A percentile compares a stretch with the other conserved stretches of the same genome.
Conservation (phyloP, 106 monocot genomes). For the Vanilla planifolia region DNA sequence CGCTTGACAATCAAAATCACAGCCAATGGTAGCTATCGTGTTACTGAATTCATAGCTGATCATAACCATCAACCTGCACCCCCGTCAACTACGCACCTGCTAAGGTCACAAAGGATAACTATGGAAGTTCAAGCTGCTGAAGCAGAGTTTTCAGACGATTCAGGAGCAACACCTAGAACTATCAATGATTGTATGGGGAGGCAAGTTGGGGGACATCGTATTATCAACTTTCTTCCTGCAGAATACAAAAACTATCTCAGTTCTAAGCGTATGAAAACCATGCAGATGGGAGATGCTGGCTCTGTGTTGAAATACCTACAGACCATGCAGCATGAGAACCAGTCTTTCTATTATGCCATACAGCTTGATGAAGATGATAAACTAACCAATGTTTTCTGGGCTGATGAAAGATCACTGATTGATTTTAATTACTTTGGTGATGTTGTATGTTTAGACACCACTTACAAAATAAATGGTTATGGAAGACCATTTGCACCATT, state of each 20-base stretch:
- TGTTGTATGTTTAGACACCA: slow-evolving; percentile 44
- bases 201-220: slow-evolving; percentile 15
- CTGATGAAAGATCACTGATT: slow-evolving; percentile 32
- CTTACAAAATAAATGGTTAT: slow-evolving; percentile 37
- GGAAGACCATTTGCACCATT: slow-evolving; percentile 38
- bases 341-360: slow-evolving; percentile 39
- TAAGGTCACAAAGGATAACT: slow-evolving; percentile 40
- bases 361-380: slow-evolving; percentile 54
- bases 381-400: slow-evolving; percentile 49
- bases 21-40: slow-evolving; percentile 35
- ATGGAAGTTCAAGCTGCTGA: slow-evolving; percentile 42
- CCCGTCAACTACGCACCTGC: slow-evolving; percentile 40
- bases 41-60: slow-evolving; percentile 36
- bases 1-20: slow-evolving; percentile 52
- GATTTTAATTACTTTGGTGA: slow-evolving; percentile 47
- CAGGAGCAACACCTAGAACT: slow-evolving; percentile 24
- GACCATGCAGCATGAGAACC: slow-evolving; percentile 35
- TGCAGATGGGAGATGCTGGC: slow-evolving; percentile 48
- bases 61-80: slow-evolving; percentile 58
- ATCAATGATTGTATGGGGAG: slow-evolving; percentile 8
- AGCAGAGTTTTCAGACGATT: slow-evolving; percentile 40
- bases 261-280: slow-evolving; percentile 39
- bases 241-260: slow-evolving; percentile 32
- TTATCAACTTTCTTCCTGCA: slow-evolving; percentile 21
- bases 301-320: slow-evolving; percentile 36